phyloP scores from a whole-genome alignment of 148 eudicot genomes.

The Spergularia bocconei region DNA sequence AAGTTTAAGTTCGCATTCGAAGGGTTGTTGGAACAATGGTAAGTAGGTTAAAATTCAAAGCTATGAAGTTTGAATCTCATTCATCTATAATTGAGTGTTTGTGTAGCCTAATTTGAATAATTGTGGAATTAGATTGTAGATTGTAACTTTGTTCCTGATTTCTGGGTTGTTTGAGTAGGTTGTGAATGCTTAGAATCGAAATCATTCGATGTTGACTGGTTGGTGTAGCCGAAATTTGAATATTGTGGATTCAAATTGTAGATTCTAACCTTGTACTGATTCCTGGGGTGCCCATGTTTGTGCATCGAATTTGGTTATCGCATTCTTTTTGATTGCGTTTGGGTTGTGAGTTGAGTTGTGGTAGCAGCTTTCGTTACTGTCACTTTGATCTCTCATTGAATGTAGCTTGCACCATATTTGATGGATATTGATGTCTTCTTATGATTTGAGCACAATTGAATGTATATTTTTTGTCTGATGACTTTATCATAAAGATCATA shows the following conservation, averaged over 20 bases:
- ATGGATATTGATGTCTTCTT: not conserved
- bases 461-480: not conserved
- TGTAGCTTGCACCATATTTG: not conserved
- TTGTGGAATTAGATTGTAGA: not conserved
- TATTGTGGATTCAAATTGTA: not conserved
- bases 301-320: too few species aligned
- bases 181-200: not conserved
- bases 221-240: not conserved
- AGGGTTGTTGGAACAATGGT: conserved; percentile 20
- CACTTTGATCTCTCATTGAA: not conserved
- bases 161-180: not conserved
- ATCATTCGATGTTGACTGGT: not conserved
- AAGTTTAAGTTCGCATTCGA: not conserved
- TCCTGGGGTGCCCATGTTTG: too few species aligned
- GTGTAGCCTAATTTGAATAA: not conserved
- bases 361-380: not conserved
- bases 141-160: not conserved
- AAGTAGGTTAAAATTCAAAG: not conserved
- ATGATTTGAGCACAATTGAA: not conserved
- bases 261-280: too few species aligned
- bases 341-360: not conserved
- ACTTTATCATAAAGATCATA: not conserved
- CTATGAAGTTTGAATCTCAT: conserved; percentile 6
- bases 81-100: not conserved
- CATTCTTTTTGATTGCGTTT: not conserved